These are phyloP conservation scores for Porodaedalea pini DNA, from an alignment of 1,284 basidiomycete genomes.

Conservation along the genomic window DNA sequence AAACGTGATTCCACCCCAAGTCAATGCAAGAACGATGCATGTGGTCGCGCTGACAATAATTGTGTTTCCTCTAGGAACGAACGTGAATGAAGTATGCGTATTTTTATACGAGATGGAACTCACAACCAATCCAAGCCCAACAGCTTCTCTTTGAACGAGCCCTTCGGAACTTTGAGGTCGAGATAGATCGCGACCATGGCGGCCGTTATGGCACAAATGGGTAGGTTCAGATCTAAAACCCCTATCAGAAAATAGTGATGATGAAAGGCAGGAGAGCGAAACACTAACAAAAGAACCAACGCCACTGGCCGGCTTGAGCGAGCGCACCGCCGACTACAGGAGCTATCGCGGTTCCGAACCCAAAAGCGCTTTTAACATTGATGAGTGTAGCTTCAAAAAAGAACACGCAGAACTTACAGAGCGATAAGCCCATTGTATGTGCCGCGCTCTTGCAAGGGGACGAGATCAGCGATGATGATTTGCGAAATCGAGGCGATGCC, in stretches of 20 bases:
- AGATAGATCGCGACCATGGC: constrained; percentile 29
- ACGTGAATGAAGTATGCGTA: neutral
- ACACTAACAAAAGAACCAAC: constrained; percentile 30
- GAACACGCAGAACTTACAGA: constrained; percentile 22
- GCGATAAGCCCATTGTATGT: constrained; percentile 34
- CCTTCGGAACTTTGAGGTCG: constrained; percentile 28
- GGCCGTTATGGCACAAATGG: constrained; percentile 28
- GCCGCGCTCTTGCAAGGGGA: constrained; percentile 40
- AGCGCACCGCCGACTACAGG: constrained; percentile 35
- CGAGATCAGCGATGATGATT: constrained; percentile 35
- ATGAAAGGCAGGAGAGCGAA: neutral
- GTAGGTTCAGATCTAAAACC: constrained; percentile 31
- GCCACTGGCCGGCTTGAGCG: constrained; percentile 27
- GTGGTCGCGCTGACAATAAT: constrained; percentile 24
- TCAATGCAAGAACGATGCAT: constrained; percentile 23
- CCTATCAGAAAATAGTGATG: too few relatives aligned
- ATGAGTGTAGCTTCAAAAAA: too few relatives aligned
- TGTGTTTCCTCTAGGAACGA: constrained; percentile 18
- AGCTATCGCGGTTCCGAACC: constrained; percentile 31
- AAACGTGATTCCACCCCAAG: constrained; percentile 27
- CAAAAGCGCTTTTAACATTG: constrained; percentile 15
- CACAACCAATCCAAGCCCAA: constrained; percentile 26
- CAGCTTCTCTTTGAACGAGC: constrained; percentile 26
- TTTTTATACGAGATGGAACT: constrained; percentile 4
- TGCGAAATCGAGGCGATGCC: constrained; percentile 31